Evolutionary conservation across 2,329 filamentous ascomycete genomes (phyloP).

Genomic region (Venturia aucupariae): DNA sequence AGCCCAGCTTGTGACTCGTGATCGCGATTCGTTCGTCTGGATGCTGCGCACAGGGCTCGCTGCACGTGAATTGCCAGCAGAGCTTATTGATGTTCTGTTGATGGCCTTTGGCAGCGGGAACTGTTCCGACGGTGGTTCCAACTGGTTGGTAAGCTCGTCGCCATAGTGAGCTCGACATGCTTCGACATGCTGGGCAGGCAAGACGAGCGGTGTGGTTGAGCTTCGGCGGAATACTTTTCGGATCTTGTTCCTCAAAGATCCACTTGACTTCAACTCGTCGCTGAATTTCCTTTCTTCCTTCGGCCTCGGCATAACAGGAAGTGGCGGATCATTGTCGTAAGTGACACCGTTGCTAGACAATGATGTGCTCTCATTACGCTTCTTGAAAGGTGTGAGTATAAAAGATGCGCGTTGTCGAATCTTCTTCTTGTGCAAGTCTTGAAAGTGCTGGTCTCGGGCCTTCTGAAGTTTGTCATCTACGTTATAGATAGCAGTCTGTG

Average conservation of each 20-base stretch:
- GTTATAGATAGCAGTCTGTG: slow-evolving; percentile 20
- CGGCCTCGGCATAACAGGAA: slow-evolving; percentile 6
- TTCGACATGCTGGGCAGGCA: slow-evolving; percentile 47
- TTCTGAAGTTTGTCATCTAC: slow-evolving; percentile 23
- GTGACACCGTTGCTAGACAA: slow-evolving; percentile 9
- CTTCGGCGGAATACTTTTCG: slow-evolving; percentile 46
- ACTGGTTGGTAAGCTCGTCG: slow-evolving; percentile 16
- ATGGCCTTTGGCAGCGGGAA: neutral
- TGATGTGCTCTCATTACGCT: slow-evolving; percentile 30
- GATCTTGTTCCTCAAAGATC: slow-evolving; percentile 51
- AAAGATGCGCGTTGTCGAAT: slow-evolving; percentile 35
- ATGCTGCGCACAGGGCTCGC: slow-evolving; percentile 46
- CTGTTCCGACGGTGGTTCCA: slow-evolving; percentile 11
- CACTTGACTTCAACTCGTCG: slow-evolving; percentile 19
- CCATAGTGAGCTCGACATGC: slow-evolving; percentile 33
- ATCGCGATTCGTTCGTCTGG: slow-evolving; percentile 42
- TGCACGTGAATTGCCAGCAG: slow-evolving; percentile 32
- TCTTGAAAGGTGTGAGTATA: slow-evolving; percentile 36
- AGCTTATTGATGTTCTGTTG: neutral
- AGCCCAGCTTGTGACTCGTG: slow-evolving; percentile 65
- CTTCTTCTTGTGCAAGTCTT: slow-evolving; percentile 32
- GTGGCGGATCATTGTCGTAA: slow-evolving; percentile 17
- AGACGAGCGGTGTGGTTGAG: slow-evolving; percentile 21
- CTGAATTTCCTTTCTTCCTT: neutral
- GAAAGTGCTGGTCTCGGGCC: slow-evolving; percentile 32